Percentiles rank a stretch among this genome's conserved stretches.
phyloP scores from a whole-genome alignment of 768 basidiomycete species.

The Imleria badia region DNA sequence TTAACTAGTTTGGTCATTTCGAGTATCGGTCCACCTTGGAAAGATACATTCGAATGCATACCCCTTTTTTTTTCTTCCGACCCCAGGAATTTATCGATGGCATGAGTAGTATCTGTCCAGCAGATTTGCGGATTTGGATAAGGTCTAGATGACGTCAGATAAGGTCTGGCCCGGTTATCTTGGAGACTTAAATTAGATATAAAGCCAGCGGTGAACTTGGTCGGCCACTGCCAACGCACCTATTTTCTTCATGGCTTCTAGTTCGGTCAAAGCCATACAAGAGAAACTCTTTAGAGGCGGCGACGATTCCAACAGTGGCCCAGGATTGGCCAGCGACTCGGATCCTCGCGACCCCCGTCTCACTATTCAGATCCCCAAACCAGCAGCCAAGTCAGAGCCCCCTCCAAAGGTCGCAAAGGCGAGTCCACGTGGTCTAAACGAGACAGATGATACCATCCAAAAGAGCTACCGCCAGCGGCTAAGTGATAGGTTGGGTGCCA shows the following conservation, averaged over 20 bases:
- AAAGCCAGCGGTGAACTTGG: constrained; percentile 2
- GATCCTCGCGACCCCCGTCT: constrained; percentile 38
- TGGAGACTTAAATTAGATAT: neutral
- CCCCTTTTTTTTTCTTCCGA: constrained; percentile 14
- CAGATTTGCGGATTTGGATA: constrained; percentile 7
- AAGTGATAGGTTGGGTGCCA: constrained; percentile 56
- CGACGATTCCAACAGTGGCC: constrained; percentile 19
- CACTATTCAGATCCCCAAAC: constrained; percentile 73
- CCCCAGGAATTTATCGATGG: neutral
- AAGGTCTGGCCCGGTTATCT: constrained; percentile 1
- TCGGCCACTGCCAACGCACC: constrained; percentile 1
- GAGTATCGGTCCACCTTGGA: constrained; percentile 9
- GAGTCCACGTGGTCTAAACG: constrained; percentile 22
- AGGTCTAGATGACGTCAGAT: constrained; percentile 23
- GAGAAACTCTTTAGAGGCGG: constrained; percentile 65
- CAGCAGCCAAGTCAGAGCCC: constrained; percentile 31
- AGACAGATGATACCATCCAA: constrained; percentile 21
- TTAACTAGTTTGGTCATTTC: constrained; percentile 19
- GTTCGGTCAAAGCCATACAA: constrained; percentile 62
- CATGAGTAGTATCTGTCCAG: neutral
- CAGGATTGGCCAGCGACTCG: constrained; percentile 18
- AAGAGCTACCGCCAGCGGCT: constrained; percentile 62
- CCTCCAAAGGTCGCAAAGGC: constrained; percentile 50
- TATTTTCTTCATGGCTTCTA: constrained; percentile 39
- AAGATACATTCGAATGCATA: constrained; percentile 23